A percentile compares a stretch with the other conserved stretches of the same genome.
phyloP scores from a whole-genome alignment of 2,329 filamentous ascomycete species.

The Septoria linicola region DNA sequence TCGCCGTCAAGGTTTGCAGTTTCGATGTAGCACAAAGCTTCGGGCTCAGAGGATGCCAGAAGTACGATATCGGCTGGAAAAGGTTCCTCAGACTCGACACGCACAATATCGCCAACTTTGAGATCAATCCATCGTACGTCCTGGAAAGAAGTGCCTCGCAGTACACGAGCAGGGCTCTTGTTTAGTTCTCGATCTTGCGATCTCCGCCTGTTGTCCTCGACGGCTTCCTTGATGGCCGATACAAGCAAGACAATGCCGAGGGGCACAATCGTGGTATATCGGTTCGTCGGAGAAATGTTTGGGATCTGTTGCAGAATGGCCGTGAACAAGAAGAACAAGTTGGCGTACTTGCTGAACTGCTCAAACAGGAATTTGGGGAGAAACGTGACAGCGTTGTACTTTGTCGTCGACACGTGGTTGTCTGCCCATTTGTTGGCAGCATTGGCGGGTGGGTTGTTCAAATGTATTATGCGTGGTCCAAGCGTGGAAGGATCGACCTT shows the following conservation, averaged over 20 bases:
- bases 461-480: slow-evolving; percentile 85
- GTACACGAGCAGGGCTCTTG: slow-evolving; percentile 76
- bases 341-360: slow-evolving; percentile 99
- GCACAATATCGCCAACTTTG: slow-evolving; percentile 84
- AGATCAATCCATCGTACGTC: slow-evolving; percentile 94
- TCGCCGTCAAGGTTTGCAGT: slow-evolving; percentile 97
- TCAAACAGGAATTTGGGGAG: slow-evolving; percentile 96
- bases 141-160: slow-evolving; percentile 79
- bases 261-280: slow-evolving; percentile 95
- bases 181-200: slow-evolving; percentile 84
- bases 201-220: slow-evolving; percentile 90
- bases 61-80: slow-evolving; percentile 94
- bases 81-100: slow-evolving; percentile 90
- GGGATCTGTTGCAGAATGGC: slow-evolving; percentile 93
- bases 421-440: slow-evolving; percentile 84
- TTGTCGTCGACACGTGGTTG: slow-evolving; percentile 96
- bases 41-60: slow-evolving; percentile 90
- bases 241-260: slow-evolving; percentile 84
- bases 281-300: slow-evolving; percentile 88
- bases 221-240: slow-evolving; percentile 90
- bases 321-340: slow-evolving; percentile 98
- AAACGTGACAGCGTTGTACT: slow-evolving; percentile 93
- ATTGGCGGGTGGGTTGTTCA: slow-evolving; percentile 96
- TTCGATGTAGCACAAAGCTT: slow-evolving; percentile 97
- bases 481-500: slow-evolving; percentile 79